A percentile compares a stretch with the other conserved stretches of the same genome.
Evolutionary conservation across 1,284 basidiomycete species (phyloP).

Genomic region (Garcileccinum viscosum): DNA sequence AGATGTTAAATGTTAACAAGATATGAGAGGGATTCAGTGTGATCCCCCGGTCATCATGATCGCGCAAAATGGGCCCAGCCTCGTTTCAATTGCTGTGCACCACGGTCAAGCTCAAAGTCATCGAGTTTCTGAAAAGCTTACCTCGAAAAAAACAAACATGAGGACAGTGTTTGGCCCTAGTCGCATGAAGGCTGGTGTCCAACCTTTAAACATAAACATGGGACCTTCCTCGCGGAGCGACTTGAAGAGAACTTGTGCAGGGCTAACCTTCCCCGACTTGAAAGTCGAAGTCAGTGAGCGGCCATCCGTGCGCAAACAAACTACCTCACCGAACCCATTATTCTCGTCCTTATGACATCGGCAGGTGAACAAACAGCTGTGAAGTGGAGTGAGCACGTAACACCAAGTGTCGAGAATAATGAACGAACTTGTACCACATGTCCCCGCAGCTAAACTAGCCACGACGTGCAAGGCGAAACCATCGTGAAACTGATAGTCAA

Average conservation of each 20-base stretch:
- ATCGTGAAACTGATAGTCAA: conserved; percentile 76
- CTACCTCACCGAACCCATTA: conserved; percentile 72
- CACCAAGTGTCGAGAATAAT: conserved; percentile 32
- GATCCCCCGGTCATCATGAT: conserved; percentile 6
- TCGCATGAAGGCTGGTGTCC: conserved; percentile 86
- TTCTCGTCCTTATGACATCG: conserved; percentile 82
- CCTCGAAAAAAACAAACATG: conserved; percentile 89
- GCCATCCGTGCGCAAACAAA: neutral
- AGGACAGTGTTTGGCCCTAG: conserved; percentile 83
- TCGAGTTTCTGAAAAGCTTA: conserved; percentile 35
- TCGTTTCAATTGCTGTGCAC: conserved; percentile 69
- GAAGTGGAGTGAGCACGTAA: conserved; percentile 15
- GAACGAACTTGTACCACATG: conserved; percentile 85
- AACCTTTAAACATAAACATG: conserved; percentile 87
- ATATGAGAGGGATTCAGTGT: conserved; percentile 5
- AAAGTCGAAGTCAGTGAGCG: conserved; percentile 7
- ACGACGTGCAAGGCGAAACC: conserved; percentile 68
- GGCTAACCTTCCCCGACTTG: conserved; percentile 56
- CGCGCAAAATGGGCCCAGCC: conserved; percentile 46
- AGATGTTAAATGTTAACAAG: conserved; percentile 4
- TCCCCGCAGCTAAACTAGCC: conserved; percentile 75
- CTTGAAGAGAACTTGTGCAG: conserved; percentile 57
- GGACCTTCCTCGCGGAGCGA: conserved; percentile 79
- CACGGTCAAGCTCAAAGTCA: conserved; percentile 9
- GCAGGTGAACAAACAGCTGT: conserved; percentile 87